phyloP scores from a whole-genome alignment of 257 asterid genomes.

The Solanum peruvianum region DNA sequence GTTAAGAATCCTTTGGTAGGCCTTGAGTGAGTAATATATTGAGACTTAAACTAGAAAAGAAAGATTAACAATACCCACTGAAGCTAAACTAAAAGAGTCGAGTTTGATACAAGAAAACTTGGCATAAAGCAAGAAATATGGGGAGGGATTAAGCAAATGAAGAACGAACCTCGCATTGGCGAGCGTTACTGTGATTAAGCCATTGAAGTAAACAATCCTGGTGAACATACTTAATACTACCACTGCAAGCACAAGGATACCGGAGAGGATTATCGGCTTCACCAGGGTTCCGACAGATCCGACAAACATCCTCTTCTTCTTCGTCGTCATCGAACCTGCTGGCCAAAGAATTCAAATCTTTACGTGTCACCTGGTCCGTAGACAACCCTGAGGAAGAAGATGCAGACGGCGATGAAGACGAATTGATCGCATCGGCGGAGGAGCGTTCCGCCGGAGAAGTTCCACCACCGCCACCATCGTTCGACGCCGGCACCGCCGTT shows the following conservation, averaged over 20 bases:
- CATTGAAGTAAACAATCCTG: conserved; percentile 98
- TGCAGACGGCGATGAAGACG: conserved; percentile 9
- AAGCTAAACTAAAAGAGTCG: background rate
- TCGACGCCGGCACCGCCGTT: conserved; percentile 36
- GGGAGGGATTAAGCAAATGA: background rate
- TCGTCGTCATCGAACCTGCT: conserved; percentile 68
- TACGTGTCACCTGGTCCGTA: conserved; percentile 13
- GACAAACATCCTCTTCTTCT: conserved; percentile 91
- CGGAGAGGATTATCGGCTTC: conserved; percentile 84
- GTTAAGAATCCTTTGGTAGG: background rate
- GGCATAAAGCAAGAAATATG: background rate
- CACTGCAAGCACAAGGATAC: conserved; percentile 97
- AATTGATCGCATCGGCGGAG: background rate
- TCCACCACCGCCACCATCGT: conserved; percentile 19
- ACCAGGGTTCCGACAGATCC: conserved; percentile 97
- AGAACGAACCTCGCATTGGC: conserved; percentile 78
- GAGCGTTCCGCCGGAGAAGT: conserved; percentile 8
- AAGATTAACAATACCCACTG: background rate
- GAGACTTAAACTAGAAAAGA: background rate
- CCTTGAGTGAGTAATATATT: background rate
- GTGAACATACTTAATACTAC: conserved; percentile 92
- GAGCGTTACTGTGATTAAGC: conserved; percentile 98
- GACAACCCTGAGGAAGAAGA: conserved; percentile 29
- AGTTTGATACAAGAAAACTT: background rate
- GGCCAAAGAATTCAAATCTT: background rate